Percentiles rank a stretch among this genome's conserved stretches.
These are phyloP conservation scores for Acer saccharum DNA, from an alignment of 345 rosid genomes.

Conservation along the genomic window DNA sequence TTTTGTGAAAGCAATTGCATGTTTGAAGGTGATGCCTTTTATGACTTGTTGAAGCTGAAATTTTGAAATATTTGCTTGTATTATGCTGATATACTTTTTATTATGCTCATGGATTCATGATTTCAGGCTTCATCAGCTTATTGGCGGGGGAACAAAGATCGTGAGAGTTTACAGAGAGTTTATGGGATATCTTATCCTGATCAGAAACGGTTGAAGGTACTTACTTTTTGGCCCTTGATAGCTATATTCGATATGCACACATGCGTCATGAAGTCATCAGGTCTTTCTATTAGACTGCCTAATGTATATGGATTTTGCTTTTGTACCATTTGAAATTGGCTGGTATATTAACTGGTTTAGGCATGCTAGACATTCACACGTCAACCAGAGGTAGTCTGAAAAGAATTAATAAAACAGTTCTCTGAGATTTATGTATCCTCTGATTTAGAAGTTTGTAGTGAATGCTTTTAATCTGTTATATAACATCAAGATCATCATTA, in stretches of 20 bases:
- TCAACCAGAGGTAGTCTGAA: neutral
- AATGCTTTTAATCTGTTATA: neutral
- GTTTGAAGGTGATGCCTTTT: constrained; percentile 67
- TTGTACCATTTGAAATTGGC: neutral
- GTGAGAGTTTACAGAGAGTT: constrained; percentile 96
- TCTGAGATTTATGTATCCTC: neutral
- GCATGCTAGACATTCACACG: neutral
- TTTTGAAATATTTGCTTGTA: constrained; percentile 16
- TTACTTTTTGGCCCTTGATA: constrained; percentile 8
- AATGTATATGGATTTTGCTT: constrained; percentile 7
- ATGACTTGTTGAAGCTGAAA: constrained; percentile 13
- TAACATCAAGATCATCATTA: neutral
- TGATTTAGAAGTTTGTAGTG: neutral
- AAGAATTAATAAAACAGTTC: neutral
- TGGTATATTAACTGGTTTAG: neutral
- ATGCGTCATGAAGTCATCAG: constrained; percentile 3
- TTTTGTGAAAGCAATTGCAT: constrained; percentile 88
- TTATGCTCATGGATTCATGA: constrained; percentile 18
- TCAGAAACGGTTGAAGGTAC: constrained; percentile 79
- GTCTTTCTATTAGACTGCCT: neutral
- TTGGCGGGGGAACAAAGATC: constrained; percentile 90
- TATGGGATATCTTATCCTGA: constrained; percentile 99
- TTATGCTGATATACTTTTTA: constrained; percentile 17
- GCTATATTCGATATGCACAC: constrained; percentile 1
- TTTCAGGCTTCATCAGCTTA: constrained; percentile 96